Evolutionary conservation across 1,284 basidiomycete species (phyloP), one percentile per base, ranked within the genome.

Genomic region (Pisolithus thermaeus): DNA sequence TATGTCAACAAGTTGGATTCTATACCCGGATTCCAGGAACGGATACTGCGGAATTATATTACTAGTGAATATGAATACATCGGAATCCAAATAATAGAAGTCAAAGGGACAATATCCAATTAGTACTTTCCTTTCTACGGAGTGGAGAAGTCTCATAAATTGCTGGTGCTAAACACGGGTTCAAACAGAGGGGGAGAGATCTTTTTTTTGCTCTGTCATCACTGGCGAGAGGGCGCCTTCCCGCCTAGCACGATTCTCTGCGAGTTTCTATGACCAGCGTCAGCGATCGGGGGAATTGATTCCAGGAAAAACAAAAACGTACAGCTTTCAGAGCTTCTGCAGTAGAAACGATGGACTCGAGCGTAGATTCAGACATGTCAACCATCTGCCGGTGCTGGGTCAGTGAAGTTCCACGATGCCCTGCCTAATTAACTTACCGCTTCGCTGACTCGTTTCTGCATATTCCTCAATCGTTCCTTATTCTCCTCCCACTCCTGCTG

Each of bases 301-400:
- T n/a, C 39, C 43, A 50, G 39, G 22, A 14, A 47, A 28, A 20
- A 43, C 6, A n/a, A 18, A 28, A 7, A 72, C 80, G 54, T 56
- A 87, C 84, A 18, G 69, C 68, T 70, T 84, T 86, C 48, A 87
- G 67, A 38, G 73, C 66, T 58, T 83, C 78, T 40, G 83, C 73
- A 1, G 75, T 79, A 25, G 67, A 63, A 45, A 85, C 63, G 40
- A 86, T 71, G 20, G 75, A 73, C 50, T 86, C 83, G 18, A 87
- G 74, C 0, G 85, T 83, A n/a, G 76, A 73, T 64, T 87, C 85
- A 3, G 86, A 86, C 51, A 86, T 62, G 44, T 86, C 83, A 14
- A 70, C 67, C 68, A 83, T 75, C 85, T 87, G 53, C 14, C 50
- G 37, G 40, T 47, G 44, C 22, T 51, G 22, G 44, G 47, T 11